Evolutionary conservation across 2,329 filamentous ascomycete genomes (phyloP), one percentile per base, ranked within the genome.

Genomic region (Allantophomopsis cytisporea): DNA sequence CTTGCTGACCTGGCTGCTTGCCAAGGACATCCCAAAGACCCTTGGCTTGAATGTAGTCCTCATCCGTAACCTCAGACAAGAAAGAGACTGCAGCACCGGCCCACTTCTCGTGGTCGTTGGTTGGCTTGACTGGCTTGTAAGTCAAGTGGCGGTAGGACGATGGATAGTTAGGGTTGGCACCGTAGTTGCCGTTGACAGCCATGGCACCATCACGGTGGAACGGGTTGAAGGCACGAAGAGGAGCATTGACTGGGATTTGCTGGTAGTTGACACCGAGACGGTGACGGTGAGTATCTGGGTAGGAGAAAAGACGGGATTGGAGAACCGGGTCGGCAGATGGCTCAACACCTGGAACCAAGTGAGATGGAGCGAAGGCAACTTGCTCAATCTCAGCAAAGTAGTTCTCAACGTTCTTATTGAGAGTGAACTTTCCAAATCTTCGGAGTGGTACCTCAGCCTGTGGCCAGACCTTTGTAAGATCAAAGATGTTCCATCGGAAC

Each of bases 201-300:
- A 85, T 86, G 43, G 57, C 54, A 13, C 83, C 83, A 51, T 86
- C 81, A 44, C 82, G 74, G 56, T 85, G 80, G 65, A 76, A 83
- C 46, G 81, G 81, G 49, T 80, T 67, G 66, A 72, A 67, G 60
- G 63, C 63, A 60, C 52, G 63, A 57, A 62, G 64, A 48, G 59
- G 45, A 46, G 52, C 46, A 40, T 60, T 57, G 43, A 73, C 64
- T 1, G 71, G 71, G 2, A 76, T 56, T 50, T 75, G 71, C 51
- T 75, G 69, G 52, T 73, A 75, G 57, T 76, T 76, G 46, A 60
- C 61, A 20, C 71, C 71, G 15, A 76, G 54, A 18, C 70, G 66
- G 55, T 74, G 68, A 42, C 69, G 68, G 51, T 75, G 71, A 4
- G 71, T 77, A 51, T 83, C 78, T 10, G 76, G 72, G 60, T 83